phyloP scores from a whole-genome alignment of 1,139 yeast genomes.

The Candida mesenterica region DNA sequence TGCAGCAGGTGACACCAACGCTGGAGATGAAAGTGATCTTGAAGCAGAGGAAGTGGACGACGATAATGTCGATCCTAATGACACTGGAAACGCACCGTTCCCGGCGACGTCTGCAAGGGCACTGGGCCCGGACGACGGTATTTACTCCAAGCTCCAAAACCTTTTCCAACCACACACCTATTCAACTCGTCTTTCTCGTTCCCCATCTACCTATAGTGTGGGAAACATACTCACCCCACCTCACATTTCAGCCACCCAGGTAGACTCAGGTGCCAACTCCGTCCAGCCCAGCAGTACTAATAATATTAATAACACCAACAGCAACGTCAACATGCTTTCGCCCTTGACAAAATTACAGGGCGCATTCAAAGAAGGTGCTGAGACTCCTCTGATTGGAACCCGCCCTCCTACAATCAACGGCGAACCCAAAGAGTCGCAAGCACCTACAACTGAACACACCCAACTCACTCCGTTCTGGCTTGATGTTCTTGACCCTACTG shows the following conservation, averaged over 20 bases:
- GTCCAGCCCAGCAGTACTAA: constrained; percentile 6
- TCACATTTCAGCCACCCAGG: constrained; percentile 3
- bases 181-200: constrained; percentile 12
- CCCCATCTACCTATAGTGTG: constrained; percentile 14
- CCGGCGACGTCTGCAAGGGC: background rate
- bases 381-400: constrained; percentile 1
- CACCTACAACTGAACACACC: constrained; percentile 4
- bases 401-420: constrained; percentile 3
- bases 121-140: background rate
- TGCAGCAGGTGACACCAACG: constrained; percentile 3
- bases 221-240: constrained; percentile 8
- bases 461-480: constrained; percentile 71
- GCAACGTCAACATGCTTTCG: constrained; percentile 6
- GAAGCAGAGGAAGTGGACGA: constrained; percentile 8
- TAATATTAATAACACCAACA: too few relatives aligned
- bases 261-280: constrained; percentile 6
- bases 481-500: constrained; percentile 90
- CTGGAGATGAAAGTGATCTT: constrained; percentile 9
- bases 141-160: constrained; percentile 20
- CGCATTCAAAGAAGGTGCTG: constrained; percentile 7
- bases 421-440: constrained; percentile 13
- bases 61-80: background rate
- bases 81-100: background rate
- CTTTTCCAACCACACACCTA: constrained; percentile 32
- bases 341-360: constrained; percentile 11